Evolutionary conservation across 169 alveolate genomes (phyloP).

Genomic region (Plasmodium inui): DNA sequence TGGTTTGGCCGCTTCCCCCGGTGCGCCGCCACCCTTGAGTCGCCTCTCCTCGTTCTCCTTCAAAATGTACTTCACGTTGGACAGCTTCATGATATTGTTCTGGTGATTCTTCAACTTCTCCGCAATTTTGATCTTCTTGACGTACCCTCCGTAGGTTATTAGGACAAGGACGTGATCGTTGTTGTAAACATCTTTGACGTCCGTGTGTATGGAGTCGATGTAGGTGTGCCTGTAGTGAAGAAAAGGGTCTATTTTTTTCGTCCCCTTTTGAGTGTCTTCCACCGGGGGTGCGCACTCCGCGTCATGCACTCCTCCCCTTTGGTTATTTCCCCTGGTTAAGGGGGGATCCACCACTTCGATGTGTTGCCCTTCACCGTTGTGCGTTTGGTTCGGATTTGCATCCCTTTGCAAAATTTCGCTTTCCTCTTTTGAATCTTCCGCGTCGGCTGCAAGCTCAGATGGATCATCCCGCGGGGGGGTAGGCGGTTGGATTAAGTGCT

Average conservation of each 20-base stretch:
- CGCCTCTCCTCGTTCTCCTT: slow-evolving; percentile 58
- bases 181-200: slow-evolving; percentile 22
- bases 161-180: slow-evolving; percentile 58
- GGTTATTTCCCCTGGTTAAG: background rate
- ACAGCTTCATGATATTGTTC: slow-evolving; percentile 47
- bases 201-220: slow-evolving; percentile 41
- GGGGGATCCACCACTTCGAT: background rate
- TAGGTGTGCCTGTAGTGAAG: slow-evolving; percentile 47
- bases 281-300: background rate
- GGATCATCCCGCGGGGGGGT: background rate
- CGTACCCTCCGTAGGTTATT: slow-evolving; percentile 66
- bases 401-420: background rate
- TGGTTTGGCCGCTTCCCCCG: background rate
- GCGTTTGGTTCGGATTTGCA: background rate
- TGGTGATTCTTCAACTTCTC: slow-evolving; percentile 64
- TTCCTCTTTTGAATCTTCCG: background rate
- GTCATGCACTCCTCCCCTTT: background rate
- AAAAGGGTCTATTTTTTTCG: background rate
- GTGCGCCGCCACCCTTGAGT: background rate
- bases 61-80: slow-evolving; percentile 68
- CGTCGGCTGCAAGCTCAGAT: background rate
- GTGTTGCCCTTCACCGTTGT: background rate
- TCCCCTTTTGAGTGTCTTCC: background rate
- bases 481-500: background rate
- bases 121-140: slow-evolving; percentile 49